Evolutionary conservation across 495 filamentous ascomycete species (phyloP).

Genomic region (Pyrenula massariospora): DNA sequence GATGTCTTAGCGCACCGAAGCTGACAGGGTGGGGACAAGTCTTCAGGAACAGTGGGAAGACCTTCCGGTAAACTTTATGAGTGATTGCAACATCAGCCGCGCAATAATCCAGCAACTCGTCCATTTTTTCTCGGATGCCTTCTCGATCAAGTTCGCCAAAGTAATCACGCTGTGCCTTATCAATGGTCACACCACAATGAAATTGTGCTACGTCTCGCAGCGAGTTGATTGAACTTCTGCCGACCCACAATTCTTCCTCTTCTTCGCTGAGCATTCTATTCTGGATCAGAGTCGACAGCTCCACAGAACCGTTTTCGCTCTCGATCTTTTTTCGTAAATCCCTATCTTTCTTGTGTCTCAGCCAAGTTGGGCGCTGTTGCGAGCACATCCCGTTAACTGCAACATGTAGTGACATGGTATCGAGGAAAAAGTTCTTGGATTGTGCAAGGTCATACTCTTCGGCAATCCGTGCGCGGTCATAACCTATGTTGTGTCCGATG

Average conservation of each 20-base stretch:
- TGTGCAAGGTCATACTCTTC: constrained; percentile 85
- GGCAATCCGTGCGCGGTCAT: constrained; percentile 74
- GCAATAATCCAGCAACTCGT: constrained; percentile 87
- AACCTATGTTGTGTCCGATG: constrained; percentile 92
- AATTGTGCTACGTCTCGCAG: constrained; percentile 94
- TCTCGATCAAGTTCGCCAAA: constrained; percentile 74
- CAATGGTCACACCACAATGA: constrained; percentile 81
- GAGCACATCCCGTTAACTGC: constrained; percentile 99
- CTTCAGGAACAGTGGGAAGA: constrained; percentile 78
- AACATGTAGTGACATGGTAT: constrained; percentile 98
- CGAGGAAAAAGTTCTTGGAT: constrained; percentile 75
- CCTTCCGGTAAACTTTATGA: constrained; percentile 81
- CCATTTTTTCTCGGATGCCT: constrained; percentile 55
- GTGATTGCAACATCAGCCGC: constrained; percentile 90
- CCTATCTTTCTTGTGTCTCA: constrained; percentile 83
- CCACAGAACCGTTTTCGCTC: constrained; percentile 53
- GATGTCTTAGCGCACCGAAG: constrained; percentile 84
- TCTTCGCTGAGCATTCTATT: constrained; percentile 59
- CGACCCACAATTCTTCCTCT: constrained; percentile 91
- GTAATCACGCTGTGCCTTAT: constrained; percentile 76
- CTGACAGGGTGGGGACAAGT: constrained; percentile 94
- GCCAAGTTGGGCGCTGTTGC: constrained; percentile 88
- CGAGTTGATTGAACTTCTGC: constrained; percentile 87
- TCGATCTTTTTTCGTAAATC: constrained; percentile 75
- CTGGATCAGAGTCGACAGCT: constrained; percentile 60